Base-by-base conservation (phyloP, 2,329 filamentous ascomycete genomes). In the Didymosphaeria variabile region DNA sequence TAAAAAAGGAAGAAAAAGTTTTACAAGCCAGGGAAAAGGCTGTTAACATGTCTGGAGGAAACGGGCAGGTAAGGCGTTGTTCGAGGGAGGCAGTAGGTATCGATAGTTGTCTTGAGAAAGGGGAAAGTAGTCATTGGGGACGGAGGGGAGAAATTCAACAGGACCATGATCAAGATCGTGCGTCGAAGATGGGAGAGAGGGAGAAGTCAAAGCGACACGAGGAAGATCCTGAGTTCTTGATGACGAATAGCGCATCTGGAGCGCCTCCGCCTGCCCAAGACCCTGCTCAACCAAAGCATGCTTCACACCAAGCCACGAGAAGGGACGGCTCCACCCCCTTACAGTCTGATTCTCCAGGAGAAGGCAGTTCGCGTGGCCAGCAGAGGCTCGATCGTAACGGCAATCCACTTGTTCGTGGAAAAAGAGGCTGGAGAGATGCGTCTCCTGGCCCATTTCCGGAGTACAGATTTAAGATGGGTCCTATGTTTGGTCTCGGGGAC, bases 381-480 rank as follows among this genome's bases (percentile, higher is more conserved):
- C 38, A 64, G 26, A 26, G 53, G 5, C 34, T 49, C 34, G 44
- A 59, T 19, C 26, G 51, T 23, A 34, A 55, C 17, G 58, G 54
- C 3, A 56, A 56, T 15, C 58, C 53, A 42, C 50, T 44, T 19
- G 52, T 45, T 45, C 56, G 45, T 8, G 17, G 40, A 44, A 8
- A 56, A 21, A 38, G 70, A 58, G 15, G 68, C 61, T 40, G 68
- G 69, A 23, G 64, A 63, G 10, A 71, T 64, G 6, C 65, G 44
- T 2, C 70, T 63, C 15, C 70, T 57, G 12, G 59, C 21, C n/a
- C 54, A 65, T 53, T 55, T 2, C 72, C 72, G 0, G 66, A 54
- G 29, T 69, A 64, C 32, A 62, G 65, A 29, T 45, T 57, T 17
- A 70, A 67, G 19, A 58, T 34, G 21, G 62, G 57, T 1, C 59